These are phyloP conservation scores for Wallacemonas collosoma DNA, from an alignment of 208 protist genomes.

Conservation along the genomic window DNA sequence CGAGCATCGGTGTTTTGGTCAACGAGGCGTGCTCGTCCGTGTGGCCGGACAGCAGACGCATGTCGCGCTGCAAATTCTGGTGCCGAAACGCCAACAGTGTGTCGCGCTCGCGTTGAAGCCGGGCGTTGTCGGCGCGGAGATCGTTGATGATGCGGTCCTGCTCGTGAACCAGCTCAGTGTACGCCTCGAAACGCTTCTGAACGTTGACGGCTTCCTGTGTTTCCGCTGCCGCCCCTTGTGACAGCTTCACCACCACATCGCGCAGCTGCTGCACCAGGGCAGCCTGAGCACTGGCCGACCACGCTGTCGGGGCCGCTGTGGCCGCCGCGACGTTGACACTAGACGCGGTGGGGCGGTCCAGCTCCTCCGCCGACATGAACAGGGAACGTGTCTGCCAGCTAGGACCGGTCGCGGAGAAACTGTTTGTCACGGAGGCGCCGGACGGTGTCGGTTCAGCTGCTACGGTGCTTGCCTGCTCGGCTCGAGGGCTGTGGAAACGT, in stretches of 20 bases:
- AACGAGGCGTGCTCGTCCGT: slow-evolving; percentile 3
- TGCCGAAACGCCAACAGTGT: slow-evolving; percentile 34
- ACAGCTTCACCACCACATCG: slow-evolving; percentile 46
- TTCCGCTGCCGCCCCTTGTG: slow-evolving; percentile 39
- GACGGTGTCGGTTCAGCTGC: background rate
- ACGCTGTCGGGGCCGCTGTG: background rate
- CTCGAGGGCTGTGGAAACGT: slow-evolving; percentile 12
- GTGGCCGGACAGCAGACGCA: slow-evolving; percentile 18
- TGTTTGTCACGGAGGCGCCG: background rate
- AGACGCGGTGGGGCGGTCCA: background rate
- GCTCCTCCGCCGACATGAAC: background rate
- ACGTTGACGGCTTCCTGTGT: slow-evolving; percentile 33
- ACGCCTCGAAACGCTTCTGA: slow-evolving; percentile 33
- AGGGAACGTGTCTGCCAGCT: slow-evolving; percentile 1
- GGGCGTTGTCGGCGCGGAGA: slow-evolving; percentile 30
- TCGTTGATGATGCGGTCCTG: slow-evolving; percentile 55
- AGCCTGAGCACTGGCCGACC: slow-evolving; percentile 23
- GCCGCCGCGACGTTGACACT: slow-evolving; percentile 5
- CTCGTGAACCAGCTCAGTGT: slow-evolving; percentile 36
- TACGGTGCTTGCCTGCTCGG: background rate
- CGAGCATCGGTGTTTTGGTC: slow-evolving; percentile 15
- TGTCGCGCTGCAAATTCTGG: slow-evolving; percentile 31
- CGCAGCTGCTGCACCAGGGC: slow-evolving; percentile 43
- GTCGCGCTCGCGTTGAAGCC: slow-evolving; percentile 32
- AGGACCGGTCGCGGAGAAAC: background rate